phyloP scores from a whole-genome alignment of 108 stramenopile species.

The Stephanodiscus minutulus region DNA sequence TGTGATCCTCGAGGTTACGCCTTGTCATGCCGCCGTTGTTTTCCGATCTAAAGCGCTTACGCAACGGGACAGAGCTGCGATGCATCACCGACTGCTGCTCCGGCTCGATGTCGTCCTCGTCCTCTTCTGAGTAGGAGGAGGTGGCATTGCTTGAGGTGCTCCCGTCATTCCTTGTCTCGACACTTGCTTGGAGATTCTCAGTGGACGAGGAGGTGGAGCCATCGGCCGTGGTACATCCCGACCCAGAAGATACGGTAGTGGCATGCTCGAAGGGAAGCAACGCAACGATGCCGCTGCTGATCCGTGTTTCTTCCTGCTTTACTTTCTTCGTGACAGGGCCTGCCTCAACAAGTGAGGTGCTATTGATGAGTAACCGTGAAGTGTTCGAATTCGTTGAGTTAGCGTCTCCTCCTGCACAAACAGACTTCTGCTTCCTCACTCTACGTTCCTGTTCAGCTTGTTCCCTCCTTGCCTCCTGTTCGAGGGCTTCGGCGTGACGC shows the following conservation, averaged over 20 bases:
- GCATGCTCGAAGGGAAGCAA: slow-evolving; percentile 12
- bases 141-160: slow-evolving; percentile 29
- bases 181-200: slow-evolving; percentile 18
- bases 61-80: slow-evolving; percentile 24
- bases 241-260: slow-evolving; percentile 18
- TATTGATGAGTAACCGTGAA: slow-evolving; percentile 1
- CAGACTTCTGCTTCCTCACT: not conserved
- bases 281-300: slow-evolving; percentile 3
- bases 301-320: not conserved
- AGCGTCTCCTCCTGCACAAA: slow-evolving; percentile 7
- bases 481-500: slow-evolving; percentile 20
- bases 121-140: slow-evolving; percentile 33
- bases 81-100: not conserved
- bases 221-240: slow-evolving; percentile 30
- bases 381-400: slow-evolving; percentile 6
- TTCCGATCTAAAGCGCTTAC: slow-evolving; percentile 24
- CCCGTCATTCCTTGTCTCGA: slow-evolving; percentile 21
- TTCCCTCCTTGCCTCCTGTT: slow-evolving; percentile 15
- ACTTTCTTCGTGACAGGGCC: not conserved
- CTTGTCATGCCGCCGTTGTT: slow-evolving; percentile 14
- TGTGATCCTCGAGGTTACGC: slow-evolving; percentile 24
- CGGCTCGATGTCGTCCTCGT: slow-evolving; percentile 6
- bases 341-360: not conserved
- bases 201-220: slow-evolving; percentile 24
- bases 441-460: not conserved